These are phyloP conservation scores for Globisporangium abappressorium DNA, from an alignment of 352 stramenopile genomes.

Conservation along the genomic window DNA sequence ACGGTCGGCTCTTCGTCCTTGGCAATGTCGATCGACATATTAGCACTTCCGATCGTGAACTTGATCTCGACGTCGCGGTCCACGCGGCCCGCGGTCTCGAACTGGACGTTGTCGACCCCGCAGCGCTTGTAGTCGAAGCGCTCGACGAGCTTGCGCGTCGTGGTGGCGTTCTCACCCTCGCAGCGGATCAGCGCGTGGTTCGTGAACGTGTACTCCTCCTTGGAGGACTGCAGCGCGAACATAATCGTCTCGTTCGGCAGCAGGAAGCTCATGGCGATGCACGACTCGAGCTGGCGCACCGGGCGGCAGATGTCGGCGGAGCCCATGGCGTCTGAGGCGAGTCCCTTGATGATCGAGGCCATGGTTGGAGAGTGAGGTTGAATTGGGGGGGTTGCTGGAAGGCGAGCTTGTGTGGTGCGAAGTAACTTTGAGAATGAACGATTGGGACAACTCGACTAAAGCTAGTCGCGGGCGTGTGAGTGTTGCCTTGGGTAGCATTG, in stretches of 20 bases:
- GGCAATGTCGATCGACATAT: slow-evolving; percentile 32
- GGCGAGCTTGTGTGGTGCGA: background rate
- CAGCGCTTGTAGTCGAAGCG: slow-evolving; percentile 34
- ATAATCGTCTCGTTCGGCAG: slow-evolving; percentile 40
- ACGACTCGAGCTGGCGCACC: slow-evolving; percentile 27
- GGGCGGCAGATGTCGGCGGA: slow-evolving; percentile 52
- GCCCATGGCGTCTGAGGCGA: slow-evolving; percentile 50
- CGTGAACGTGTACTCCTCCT: slow-evolving; percentile 64
- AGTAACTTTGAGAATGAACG: slow-evolving; percentile 13
- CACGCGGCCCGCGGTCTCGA: slow-evolving; percentile 43
- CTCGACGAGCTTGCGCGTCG: slow-evolving; percentile 39
- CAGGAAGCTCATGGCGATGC: slow-evolving; percentile 32
- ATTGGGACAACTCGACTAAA: background rate
- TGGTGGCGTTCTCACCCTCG: slow-evolving; percentile 37
- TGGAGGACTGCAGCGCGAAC: slow-evolving; percentile 54
- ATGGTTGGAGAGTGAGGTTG: slow-evolving; percentile 4
- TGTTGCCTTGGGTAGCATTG: background rate
- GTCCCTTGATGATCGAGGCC: slow-evolving; percentile 39
- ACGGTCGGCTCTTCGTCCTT: slow-evolving; percentile 26
- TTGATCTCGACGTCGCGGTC: slow-evolving; percentile 50
- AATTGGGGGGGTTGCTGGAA: background rate
- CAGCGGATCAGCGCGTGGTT: slow-evolving; percentile 51
- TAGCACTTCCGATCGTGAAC: slow-evolving; percentile 25
- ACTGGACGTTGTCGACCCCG: slow-evolving; percentile 26
- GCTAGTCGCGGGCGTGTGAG: background rate